Evolutionary conservation across 1,139 yeast genomes (phyloP), one percentile per base, ranked within the genome.

Genomic region (Fermentozyma sake): DNA sequence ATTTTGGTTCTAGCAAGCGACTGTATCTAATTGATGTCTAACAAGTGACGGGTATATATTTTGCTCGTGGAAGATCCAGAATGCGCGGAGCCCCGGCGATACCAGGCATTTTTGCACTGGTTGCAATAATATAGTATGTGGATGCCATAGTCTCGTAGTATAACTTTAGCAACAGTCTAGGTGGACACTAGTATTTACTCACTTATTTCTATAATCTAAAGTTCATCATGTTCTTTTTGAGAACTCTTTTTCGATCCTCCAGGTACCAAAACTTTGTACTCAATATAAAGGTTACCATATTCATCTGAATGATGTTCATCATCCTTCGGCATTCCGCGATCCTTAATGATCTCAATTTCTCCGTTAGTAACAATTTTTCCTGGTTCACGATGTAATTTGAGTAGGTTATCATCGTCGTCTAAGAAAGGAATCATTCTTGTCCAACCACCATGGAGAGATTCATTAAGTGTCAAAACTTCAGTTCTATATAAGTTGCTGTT

Each of bases 381-480:
- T 4, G 45, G 37, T 0, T 46, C 47, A 37, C 95, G 68, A 16
- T 58, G 37, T 13, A 89, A 32, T 1, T 47, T 55, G 12, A 86
- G 45, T 7, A 50, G 59, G 9, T 46, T 45, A 32, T 72, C 75
- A 20, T 68, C 69, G 11, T 60, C 60, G 48, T 83, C 95, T 32
- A 91, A 70, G 40, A 78, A 80, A 22, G 70, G 71, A 17, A 91
- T 63, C 7, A 53, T 52, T 31, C 96, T 65, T 22, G 55, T 48
- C 97, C 98, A 91, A 9, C 79, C 86, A 11, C 98, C 98, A 5
- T 50, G 27, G 6, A 75, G 31, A 0, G 97, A 84, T 52, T 91
- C 96, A 32, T 69, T 65, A 29, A 79, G 63, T 2, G 82, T 73
- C 26, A 91, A 52, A 2, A 75, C 79, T 51, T 91, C 97, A 1